Percentiles rank a stretch among this genome's conserved stretches.
These are phyloP conservation scores for Mariannaea elegans DNA, from an alignment of 2,329 filamentous ascomycete species.

Conservation along the genomic window DNA sequence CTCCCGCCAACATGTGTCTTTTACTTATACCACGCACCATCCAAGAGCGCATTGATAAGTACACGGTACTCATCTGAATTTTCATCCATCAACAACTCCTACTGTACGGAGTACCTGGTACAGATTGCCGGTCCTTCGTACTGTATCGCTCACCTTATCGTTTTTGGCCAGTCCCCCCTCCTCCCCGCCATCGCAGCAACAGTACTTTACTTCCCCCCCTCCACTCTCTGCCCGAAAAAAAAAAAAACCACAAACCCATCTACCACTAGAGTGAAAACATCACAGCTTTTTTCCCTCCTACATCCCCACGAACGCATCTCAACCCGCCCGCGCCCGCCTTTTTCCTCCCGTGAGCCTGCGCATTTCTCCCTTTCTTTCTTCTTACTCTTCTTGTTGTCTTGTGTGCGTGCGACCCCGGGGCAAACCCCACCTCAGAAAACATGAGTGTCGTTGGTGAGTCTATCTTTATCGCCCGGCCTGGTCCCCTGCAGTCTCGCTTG, in stretches of 20 bases:
- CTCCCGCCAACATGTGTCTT: no score
- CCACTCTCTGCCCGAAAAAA: slow-evolving; percentile 4
- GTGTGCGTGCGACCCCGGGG: slow-evolving; percentile 34
- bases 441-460: slow-evolving; percentile 66
- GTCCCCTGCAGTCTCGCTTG: background rate
- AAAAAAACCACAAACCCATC: slow-evolving; percentile 18
- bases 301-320: slow-evolving; percentile 14
- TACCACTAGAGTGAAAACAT: background rate
- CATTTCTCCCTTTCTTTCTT: slow-evolving; percentile 18
- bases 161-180: no score
- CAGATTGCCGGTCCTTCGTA: no score
- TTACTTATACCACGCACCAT: no score
- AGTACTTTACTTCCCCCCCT: background rate
- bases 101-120: no score
- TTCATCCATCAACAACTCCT: no score
- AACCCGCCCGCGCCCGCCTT: slow-evolving; percentile 26
- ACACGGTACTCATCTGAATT: no score
- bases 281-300: slow-evolving; percentile 24
- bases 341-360: slow-evolving; percentile 33
- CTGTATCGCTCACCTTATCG: background rate
- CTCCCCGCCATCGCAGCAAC: no score
- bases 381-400: slow-evolving; percentile 23
- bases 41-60: no score
- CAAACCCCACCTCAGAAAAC: slow-evolving; percentile 46
- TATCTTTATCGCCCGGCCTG: background rate